Conservation (phyloP, 2,329 filamentous ascomycete species). For the Aureobasidium mangrovei region DNA sequence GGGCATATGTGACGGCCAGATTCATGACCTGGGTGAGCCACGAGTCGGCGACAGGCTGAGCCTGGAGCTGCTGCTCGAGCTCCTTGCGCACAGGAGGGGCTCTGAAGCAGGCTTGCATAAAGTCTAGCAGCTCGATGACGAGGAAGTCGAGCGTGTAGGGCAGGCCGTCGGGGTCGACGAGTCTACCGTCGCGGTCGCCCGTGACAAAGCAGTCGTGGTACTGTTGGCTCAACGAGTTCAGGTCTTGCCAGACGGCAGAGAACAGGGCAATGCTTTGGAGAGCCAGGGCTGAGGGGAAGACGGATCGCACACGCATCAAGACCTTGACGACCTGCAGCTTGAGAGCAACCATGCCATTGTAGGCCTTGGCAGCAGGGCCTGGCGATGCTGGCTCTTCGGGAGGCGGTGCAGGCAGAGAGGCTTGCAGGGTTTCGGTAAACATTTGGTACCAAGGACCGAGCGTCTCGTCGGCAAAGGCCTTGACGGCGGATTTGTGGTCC, state of each 20-base stretch:
- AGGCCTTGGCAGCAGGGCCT: constrained; percentile 52
- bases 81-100: constrained; percentile 83
- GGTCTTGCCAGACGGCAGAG: constrained; percentile 79
- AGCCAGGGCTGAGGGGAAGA: constrained; percentile 74
- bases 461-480: constrained; percentile 79
- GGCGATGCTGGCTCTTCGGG: constrained; percentile 53
- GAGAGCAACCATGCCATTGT: constrained; percentile 74
- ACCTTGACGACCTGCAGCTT: constrained; percentile 90
- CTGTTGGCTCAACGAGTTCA: constrained; percentile 60
- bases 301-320: constrained; percentile 74
- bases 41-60: constrained; percentile 53
- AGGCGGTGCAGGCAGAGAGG: constrained; percentile 55
- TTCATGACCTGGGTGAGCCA: constrained; percentile 88
- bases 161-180: constrained; percentile 85
- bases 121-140: constrained; percentile 87
- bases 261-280: constrained; percentile 79
- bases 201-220: constrained; percentile 82
- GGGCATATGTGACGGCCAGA: constrained; percentile 73
- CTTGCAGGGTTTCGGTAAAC: constrained; percentile 71
- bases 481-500: constrained; percentile 78
- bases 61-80: constrained; percentile 68
- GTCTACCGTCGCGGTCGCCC: constrained; percentile 72
- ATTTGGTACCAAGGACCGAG: constrained; percentile 78
- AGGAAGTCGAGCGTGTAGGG: constrained; percentile 92
- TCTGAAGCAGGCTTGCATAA: constrained; percentile 82